Base-by-base conservation (phyloP, 176 grass and related monocot species). In the Triticum timopheevii region DNA sequence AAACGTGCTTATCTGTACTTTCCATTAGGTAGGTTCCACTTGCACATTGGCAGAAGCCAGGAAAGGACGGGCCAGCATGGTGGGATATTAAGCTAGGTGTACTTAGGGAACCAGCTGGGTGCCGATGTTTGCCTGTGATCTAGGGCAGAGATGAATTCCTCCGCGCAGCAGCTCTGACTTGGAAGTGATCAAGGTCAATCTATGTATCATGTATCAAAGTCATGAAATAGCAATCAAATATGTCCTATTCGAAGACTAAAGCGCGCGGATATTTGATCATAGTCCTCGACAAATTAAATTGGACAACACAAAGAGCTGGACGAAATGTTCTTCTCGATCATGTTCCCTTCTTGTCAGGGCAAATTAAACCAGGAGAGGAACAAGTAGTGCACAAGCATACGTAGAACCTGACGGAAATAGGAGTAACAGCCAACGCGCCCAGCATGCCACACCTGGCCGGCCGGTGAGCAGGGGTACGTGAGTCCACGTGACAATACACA, bases 401-500 rank as follows among this genome's bases (percentile, higher is more conserved):
- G 10, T 12, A 3, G 10, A 6, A 71, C 35, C 36, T 71, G 6
- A 73, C 8, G 39, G 13, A n/a, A 86, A 56, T 17, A 33, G 52
- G 23, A 56, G 20, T 13, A 47, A 45, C 75, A 45, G 3, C 30
- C 47, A 9, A 3, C 35, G 6, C 35, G 35, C 30, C 27, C n/a
- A 7, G 34, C 17, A 16, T 61, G 24, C 36, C 52, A 5, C 68
- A 42, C 69, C 19, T 39, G 68, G 19, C 8, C 33, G 33, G 34
- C 17, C 31, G 38, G 38, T 45, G 34, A 71, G 3, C 59, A 4
- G 16, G 38, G 38, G 38, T 40, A 40, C 38, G 38, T 40, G 70
- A 24, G 30, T 80, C 79, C 86, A 67, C 77, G 85, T 69, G 80
- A 74, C 80, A 23, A 78, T 86, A 54, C 30, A 40, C 38, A 40